phyloP scores from a whole-genome alignment of 2,329 filamentous ascomycete species.

The Periconia sp. region DNA sequence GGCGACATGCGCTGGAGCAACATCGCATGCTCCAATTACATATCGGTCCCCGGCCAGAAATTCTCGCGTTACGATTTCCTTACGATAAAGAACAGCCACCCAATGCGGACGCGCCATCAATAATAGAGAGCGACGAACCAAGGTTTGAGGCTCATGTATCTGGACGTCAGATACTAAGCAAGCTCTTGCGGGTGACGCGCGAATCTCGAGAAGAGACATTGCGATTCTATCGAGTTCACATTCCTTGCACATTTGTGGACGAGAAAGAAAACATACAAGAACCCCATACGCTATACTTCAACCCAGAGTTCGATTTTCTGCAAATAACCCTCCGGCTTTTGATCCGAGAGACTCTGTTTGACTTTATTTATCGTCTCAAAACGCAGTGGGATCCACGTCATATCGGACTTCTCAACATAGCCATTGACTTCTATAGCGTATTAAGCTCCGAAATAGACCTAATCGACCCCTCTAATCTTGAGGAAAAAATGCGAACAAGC shows the following conservation, averaged over 20 bases:
- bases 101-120: neutral
- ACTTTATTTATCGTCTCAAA: slow-evolving; percentile 1
- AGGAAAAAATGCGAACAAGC: neutral
- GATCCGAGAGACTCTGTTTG: neutral
- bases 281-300: slow-evolving; percentile 3
- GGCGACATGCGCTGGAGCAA: slow-evolving; percentile 1
- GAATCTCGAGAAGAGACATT: slow-evolving; percentile 1
- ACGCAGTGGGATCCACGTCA: neutral
- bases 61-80: neutral
- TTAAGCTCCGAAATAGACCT: neutral
- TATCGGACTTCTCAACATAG: slow-evolving; percentile 1
- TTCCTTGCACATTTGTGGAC: slow-evolving; percentile 5
- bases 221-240: slow-evolving; percentile 2
- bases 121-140: neutral
- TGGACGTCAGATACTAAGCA: neutral
- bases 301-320: slow-evolving; percentile 1
- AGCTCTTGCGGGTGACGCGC: slow-evolving; percentile 1
- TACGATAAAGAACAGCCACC: neutral
- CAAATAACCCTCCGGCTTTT: neutral
- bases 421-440: neutral
- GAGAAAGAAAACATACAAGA: neutral
- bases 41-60: neutral
- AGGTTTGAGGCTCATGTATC: neutral
- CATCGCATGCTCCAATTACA: neutral
- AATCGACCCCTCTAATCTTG: neutral